Conservation (phyloP, 495 filamentous ascomycete species). For the Penicillium ucsense region DNA sequence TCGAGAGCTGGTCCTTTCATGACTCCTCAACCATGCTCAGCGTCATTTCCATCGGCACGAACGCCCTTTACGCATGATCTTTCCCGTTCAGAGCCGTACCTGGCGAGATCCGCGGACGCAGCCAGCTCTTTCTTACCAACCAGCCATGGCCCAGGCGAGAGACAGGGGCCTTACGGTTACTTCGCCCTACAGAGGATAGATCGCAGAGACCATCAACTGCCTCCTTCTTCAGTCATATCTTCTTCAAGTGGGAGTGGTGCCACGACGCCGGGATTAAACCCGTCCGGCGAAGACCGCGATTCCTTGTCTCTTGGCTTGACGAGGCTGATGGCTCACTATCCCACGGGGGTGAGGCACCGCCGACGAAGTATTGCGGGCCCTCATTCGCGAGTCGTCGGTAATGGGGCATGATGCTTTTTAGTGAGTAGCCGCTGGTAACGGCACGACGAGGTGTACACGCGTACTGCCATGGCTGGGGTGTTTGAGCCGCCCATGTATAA, state of each 20-base stretch:
- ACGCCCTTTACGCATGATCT: slow-evolving; percentile 1
- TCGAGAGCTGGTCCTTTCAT: slow-evolving; percentile 12
- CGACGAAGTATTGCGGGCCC: slow-evolving; percentile 22
- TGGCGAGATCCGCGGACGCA: slow-evolving; percentile 2
- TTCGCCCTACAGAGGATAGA: slow-evolving; percentile 16
- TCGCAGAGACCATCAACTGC: neutral
- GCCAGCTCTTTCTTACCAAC: neutral
- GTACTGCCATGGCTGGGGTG: no score
- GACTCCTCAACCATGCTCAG: slow-evolving; percentile 15
- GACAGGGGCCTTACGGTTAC: slow-evolving; percentile 15
- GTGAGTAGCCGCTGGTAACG: no score
- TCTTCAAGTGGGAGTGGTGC: slow-evolving; percentile 17
- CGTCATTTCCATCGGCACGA: neutral
- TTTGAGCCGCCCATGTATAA: no score
- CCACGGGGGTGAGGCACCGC: slow-evolving; percentile 19
- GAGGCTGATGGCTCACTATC: slow-evolving; percentile 21
- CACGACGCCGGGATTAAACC: slow-evolving; percentile 10
- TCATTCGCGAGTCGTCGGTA: slow-evolving; percentile 7
- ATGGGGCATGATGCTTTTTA: neutral
- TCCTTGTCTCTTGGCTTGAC: slow-evolving; percentile 6
- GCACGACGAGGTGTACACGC: no score
- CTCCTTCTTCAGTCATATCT: slow-evolving; percentile 4
- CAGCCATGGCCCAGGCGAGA: slow-evolving; percentile 1
- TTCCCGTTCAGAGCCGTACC: neutral
- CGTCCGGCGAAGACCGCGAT: slow-evolving; percentile 21